Evolutionary conservation across 2,329 filamentous ascomycete species (phyloP), one percentile per base, ranked within the genome.

Genomic region (Neonectria hederae): DNA sequence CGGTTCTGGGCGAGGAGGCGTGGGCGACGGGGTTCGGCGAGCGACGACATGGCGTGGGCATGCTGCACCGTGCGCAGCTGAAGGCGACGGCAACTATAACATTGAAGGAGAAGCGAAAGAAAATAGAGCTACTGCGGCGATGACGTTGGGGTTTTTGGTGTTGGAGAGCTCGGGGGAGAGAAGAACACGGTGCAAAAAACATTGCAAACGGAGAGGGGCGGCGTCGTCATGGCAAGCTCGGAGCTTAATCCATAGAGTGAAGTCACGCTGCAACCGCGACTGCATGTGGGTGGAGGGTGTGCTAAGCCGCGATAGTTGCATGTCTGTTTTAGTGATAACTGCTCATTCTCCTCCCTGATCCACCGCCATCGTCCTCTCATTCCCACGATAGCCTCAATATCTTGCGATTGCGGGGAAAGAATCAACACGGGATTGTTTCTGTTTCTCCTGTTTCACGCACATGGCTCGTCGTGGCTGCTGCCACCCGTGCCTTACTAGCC

Each of bases 1-100:
- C 94, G 92, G 78, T 97, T 97, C 85, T 96, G 86, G 19, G 87
- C 82, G 30, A 89, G 80, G 66, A 90, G 82, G 45, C 85, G 82
- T 43, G 86, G 85, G 43, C 83, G 80, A 49, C 78, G 77, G 32
- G 76, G 76, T 71, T 80, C 78, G 62, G 76, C 74, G 64, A 80
- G 72, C 65, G 76, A 72, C 51, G 78, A 79, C 78, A 80, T 80
- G 62, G 32, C 43, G 24, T 24, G 26, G 13, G 40, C 71, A 72
- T 72, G 71, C 65, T 69, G 67, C 65, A 38, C 35, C n/a, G 51
- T 54, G 26, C 35, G 68, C 66, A 73, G 70, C 68, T 59, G 38
- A 22, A 28, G 17, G 10, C 30, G 22, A 40, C 48, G 2, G 60
- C 24, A 35, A n/a, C 42, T 72, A 72, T 69, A 52, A 48, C 71